Base-by-base conservation (phyloP, 306 rosid species). In the Vachellia collinsii region DNA sequence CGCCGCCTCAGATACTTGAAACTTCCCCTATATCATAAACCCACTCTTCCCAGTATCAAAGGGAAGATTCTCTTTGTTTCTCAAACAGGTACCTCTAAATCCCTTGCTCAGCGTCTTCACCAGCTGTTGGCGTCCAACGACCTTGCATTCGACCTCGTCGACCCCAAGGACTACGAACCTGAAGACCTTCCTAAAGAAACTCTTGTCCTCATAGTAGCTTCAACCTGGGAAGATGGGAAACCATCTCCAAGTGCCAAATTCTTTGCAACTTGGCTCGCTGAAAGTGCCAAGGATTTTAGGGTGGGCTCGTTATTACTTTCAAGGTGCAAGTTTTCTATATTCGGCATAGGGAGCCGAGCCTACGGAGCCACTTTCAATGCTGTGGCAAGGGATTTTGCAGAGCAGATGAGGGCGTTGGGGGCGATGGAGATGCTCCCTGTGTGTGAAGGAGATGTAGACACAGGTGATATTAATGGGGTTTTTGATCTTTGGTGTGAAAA, bases 181-280 rank as follows among this genome's bases (percentile, higher is more conserved):
- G 97, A 95, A 14, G 99, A 95, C 76, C 92, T 95, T 7, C 88
- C 90, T 0, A 95, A 91, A 64, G 99, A 95, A 69, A 77, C 79
- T 17, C 78, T 90, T 8, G 84, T 93, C 22, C 75, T 95, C 62
- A 68, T 95, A 44, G 81, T 95, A 14, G 94, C 97, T 29, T 95
- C 99, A 23, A 93, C 99, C 6, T 93, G 99, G 99, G 96, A 95
- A 63, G 87, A 93, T 42, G 99, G 97, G 3, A 84, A 83, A 6
- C 91, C 99, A 0, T 96, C 99, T 10, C 22, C 83, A 6, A 80
- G 19, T 20, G 87, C 87, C 25, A 72, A 83, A 44, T 95, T 95
- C 86, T 89, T 95, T 75, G 85, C 93, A 36, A 76, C 88, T 54
- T 95, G 99, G 98, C 97, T 95, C 8, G 86, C 94, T 0, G 98